Evolutionary conservation across 2,329 filamentous ascomycete genomes (phyloP).

Genomic region (Harringtonia aguacate): DNA sequence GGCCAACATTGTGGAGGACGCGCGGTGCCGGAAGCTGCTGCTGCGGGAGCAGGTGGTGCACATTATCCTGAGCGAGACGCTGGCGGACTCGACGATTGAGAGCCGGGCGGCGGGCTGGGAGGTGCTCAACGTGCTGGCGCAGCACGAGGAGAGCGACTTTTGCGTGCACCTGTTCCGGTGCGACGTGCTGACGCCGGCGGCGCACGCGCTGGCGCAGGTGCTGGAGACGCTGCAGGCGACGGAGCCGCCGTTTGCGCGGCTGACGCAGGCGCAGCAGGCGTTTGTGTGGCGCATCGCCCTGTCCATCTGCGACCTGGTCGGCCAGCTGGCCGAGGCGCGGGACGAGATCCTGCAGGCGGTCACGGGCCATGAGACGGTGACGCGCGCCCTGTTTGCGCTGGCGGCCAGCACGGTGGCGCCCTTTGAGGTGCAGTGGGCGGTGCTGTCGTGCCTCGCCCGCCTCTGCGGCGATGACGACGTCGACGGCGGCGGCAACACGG

Average conservation of each 20-base stretch:
- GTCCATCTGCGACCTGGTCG: slow-evolving; percentile 41
- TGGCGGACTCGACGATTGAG: slow-evolving; percentile 52
- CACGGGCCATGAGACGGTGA: slow-evolving; percentile 34
- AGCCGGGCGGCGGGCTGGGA: slow-evolving; percentile 58
- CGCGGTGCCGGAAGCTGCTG: slow-evolving; percentile 52
- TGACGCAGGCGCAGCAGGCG: slow-evolving; percentile 41
- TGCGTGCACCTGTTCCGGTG: slow-evolving; percentile 53
- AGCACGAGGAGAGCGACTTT: slow-evolving; percentile 56
- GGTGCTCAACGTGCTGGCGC: slow-evolving; percentile 48
- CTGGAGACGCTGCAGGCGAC: slow-evolving; percentile 24
- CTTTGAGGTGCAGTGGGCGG: slow-evolving; percentile 32
- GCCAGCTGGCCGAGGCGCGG: slow-evolving; percentile 45
- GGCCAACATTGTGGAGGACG: slow-evolving; percentile 50
- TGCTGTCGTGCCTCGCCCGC: slow-evolving; percentile 43
- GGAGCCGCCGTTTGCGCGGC: slow-evolving; percentile 32
- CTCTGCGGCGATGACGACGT: slow-evolving; percentile 54
- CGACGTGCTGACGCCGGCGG: slow-evolving; percentile 50
- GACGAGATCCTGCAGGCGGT: slow-evolving; percentile 50
- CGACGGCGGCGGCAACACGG: too few relatives aligned
- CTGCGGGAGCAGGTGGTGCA: slow-evolving; percentile 56
- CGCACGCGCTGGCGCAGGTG: slow-evolving; percentile 36
- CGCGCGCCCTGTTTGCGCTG: slow-evolving; percentile 44
- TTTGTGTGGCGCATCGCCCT: slow-evolving; percentile 43
- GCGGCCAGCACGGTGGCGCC: slow-evolving; percentile 28
- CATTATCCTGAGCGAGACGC: slow-evolving; percentile 50